phyloP scores from a whole-genome alignment of 768 basidiomycete genomes.

The Tylopilus subfusipes region DNA sequence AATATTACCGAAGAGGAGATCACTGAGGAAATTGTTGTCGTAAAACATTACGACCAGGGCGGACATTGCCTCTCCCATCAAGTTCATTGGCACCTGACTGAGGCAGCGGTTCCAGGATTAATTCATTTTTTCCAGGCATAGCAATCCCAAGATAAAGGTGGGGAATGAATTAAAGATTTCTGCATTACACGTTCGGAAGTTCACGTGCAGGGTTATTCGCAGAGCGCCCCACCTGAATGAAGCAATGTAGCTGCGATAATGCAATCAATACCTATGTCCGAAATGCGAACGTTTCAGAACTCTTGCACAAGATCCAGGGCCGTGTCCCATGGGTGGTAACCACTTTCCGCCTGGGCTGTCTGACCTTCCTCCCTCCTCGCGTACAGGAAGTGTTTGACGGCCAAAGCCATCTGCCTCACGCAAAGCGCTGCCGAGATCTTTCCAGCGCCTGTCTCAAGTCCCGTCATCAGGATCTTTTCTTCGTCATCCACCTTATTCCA shows the following conservation, averaged over 20 bases:
- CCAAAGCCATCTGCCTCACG: slow-evolving; percentile 6
- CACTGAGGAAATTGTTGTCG: no score
- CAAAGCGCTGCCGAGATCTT: background rate
- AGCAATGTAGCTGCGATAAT: background rate
- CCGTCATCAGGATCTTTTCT: slow-evolving; percentile 1
- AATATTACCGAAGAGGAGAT: no score
- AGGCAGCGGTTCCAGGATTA: no score
- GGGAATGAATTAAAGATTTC: no score
- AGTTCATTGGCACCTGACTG: no score
- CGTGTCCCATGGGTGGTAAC: background rate
- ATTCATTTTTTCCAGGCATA: no score
- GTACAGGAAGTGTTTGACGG: slow-evolving; percentile 5
- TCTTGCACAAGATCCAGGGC: background rate
- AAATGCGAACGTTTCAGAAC: background rate
- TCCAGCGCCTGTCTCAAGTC: background rate
- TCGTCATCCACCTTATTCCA: slow-evolving; percentile 21
- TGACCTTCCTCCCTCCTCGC: background rate
- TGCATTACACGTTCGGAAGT: no score
- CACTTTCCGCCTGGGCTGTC: background rate
- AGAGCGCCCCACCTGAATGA: no score
- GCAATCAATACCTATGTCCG: background rate
- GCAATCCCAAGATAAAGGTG: no score
- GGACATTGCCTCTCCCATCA: no score
- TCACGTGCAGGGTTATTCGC: no score
- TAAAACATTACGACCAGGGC: no score